Percentiles rank a stretch among this genome's conserved stretches.
These are phyloP conservation scores for Cladobotryum protrusum DNA, from an alignment of 2,329 filamentous ascomycete genomes.

Conservation along the genomic window DNA sequence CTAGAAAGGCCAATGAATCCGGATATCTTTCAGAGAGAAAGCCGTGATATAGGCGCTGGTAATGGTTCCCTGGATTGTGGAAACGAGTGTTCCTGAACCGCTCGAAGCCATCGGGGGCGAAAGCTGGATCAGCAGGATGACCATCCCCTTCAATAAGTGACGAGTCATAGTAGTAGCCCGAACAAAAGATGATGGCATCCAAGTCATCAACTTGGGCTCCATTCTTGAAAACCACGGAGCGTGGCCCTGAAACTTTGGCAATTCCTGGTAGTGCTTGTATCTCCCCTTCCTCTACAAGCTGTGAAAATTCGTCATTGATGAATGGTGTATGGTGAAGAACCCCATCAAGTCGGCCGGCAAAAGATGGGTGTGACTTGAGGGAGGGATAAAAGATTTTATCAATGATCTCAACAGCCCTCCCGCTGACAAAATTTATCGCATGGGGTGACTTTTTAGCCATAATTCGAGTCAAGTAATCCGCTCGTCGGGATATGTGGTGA, in stretches of 20 bases:
- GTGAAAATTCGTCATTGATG: slow-evolving; percentile 23
- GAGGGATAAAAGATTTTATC: slow-evolving; percentile 6
- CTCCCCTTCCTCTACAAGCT: slow-evolving; percentile 21
- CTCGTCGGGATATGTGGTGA: slow-evolving; percentile 7
- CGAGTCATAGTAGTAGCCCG: slow-evolving; percentile 26
- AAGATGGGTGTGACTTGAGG: slow-evolving; percentile 1
- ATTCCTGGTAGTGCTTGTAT: slow-evolving; percentile 23
- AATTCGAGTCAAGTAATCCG: background rate
- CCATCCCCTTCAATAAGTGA: slow-evolving; percentile 23
- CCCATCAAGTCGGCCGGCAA: slow-evolving; percentile 1
- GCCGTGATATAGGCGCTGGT: slow-evolving; percentile 24
- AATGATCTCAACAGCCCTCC: slow-evolving; percentile 6
- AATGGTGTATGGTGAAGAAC: slow-evolving; percentile 21
- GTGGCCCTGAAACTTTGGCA: slow-evolving; percentile 23
- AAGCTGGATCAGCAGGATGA: slow-evolving; percentile 20
- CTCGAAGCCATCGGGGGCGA: slow-evolving; percentile 21
- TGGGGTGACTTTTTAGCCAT: slow-evolving; percentile 2
- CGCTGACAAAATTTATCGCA: slow-evolving; percentile 3
- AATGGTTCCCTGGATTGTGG: slow-evolving; percentile 17
- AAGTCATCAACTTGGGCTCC: slow-evolving; percentile 26
- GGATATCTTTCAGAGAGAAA: slow-evolving; percentile 28
- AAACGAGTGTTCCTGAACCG: slow-evolving; percentile 17
- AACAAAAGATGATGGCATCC: slow-evolving; percentile 28
- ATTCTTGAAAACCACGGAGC: slow-evolving; percentile 23
- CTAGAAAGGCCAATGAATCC: slow-evolving; percentile 25